These are phyloP conservation scores for Chalara sp. DNA, from an alignment of 2,329 filamentous ascomycete species.

Conservation along the genomic window DNA sequence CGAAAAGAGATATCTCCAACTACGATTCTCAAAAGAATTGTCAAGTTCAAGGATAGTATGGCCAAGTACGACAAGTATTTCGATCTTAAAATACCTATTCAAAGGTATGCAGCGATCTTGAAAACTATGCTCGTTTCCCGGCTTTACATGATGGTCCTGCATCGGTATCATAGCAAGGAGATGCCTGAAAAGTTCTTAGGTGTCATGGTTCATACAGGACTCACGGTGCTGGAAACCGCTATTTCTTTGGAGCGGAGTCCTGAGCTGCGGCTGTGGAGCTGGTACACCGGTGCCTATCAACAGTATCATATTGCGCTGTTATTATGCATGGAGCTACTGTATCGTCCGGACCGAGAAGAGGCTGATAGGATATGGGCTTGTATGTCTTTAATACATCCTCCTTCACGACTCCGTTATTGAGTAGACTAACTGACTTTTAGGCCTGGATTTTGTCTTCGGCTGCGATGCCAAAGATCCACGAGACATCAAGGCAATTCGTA, in stretches of 20 bases:
- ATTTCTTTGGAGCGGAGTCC: slow-evolving; percentile 47
- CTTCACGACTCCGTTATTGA: neutral
- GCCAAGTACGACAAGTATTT: slow-evolving; percentile 60
- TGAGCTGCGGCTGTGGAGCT: slow-evolving; percentile 52
- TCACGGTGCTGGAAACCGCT: slow-evolving; percentile 45
- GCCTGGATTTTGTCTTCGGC: slow-evolving; percentile 60
- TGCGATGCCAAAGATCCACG: slow-evolving; percentile 44
- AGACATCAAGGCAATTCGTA: slow-evolving; percentile 50
- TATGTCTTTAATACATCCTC: slow-evolving; percentile 1
- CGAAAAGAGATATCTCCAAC: slow-evolving; percentile 54
- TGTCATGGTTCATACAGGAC: slow-evolving; percentile 56
- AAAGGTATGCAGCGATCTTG: slow-evolving; percentile 56
- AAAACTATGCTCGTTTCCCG: slow-evolving; percentile 58
- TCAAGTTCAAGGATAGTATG: slow-evolving; percentile 59
- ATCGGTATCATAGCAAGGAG: slow-evolving; percentile 51
- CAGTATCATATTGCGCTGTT: slow-evolving; percentile 68
- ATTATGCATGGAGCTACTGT: slow-evolving; percentile 60
- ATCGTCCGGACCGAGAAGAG: slow-evolving; percentile 36
- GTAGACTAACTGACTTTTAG: neutral
- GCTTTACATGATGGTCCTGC: slow-evolving; percentile 60
- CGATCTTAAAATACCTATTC: slow-evolving; percentile 50
- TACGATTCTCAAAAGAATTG: slow-evolving; percentile 58
- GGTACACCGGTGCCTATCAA: slow-evolving; percentile 66
- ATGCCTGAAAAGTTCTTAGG: slow-evolving; percentile 57
- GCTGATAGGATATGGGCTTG: slow-evolving; percentile 63